phyloP scores from a whole-genome alignment of 306 rosid species.

The Malus orientalis region DNA sequence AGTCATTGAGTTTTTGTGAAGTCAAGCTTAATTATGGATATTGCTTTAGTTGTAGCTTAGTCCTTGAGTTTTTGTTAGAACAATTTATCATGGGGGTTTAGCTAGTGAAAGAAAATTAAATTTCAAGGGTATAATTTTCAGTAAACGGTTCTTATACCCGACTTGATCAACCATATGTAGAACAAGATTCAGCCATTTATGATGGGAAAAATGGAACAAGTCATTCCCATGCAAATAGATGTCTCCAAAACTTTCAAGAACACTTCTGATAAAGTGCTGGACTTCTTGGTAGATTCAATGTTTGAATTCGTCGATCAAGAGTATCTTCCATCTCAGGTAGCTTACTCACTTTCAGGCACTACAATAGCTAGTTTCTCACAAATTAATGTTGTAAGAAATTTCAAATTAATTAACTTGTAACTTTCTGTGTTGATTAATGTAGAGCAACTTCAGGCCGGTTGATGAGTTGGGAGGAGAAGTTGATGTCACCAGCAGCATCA shows the following conservation, averaged over 20 bases:
- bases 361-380: background rate
- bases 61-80: too few species aligned
- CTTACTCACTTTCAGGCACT: background rate
- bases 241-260: slow-evolving; percentile 23
- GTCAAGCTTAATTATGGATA: too few species aligned
- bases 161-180: background rate
- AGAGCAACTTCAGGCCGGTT: slow-evolving; percentile 50
- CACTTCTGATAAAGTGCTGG: slow-evolving; percentile 22
- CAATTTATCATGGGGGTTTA: too few species aligned
- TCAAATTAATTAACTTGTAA: background rate
- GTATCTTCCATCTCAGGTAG: slow-evolving; percentile 60
- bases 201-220: slow-evolving; percentile 15
- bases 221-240: slow-evolving; percentile 15
- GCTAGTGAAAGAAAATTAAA: too few species aligned
- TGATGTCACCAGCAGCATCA: slow-evolving; percentile 12
- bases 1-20: too few species aligned
- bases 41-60: too few species aligned
- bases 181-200: slow-evolving; percentile 21
- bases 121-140: too few species aligned
- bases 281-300: slow-evolving; percentile 53
- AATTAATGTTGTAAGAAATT: background rate
- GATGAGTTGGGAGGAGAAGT: slow-evolving; percentile 42
- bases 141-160: background rate
- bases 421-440: background rate
- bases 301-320: slow-evolving; percentile 54